phyloP scores from a whole-genome alignment of 768 basidiomycete species.

The Guyanaporus albipodus region DNA sequence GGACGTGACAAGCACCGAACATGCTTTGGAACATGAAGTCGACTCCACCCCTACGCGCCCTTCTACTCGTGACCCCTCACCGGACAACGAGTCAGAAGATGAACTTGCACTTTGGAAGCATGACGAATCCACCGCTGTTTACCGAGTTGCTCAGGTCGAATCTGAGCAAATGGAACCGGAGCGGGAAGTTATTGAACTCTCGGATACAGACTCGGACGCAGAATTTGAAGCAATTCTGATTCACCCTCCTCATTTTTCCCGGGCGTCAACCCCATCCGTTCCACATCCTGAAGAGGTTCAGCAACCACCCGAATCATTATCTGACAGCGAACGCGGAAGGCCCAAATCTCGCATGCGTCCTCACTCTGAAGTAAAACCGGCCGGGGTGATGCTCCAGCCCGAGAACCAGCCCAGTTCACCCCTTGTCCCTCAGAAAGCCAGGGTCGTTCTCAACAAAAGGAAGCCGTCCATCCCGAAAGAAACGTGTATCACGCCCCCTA shows the following conservation, averaged over 20 bases:
- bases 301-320: constrained; percentile 14
- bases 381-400: background rate
- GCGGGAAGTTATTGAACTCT: constrained; percentile 23
- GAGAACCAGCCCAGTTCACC: constrained; percentile 3
- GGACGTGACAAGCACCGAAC: constrained; percentile 4
- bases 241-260: constrained; percentile 18
- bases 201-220: constrained; percentile 27
- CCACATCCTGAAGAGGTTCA: background rate
- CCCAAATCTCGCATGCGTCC: constrained; percentile 9
- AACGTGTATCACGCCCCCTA: background rate
- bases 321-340: constrained; percentile 13
- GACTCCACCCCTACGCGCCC: constrained; percentile 18
- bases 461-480: background rate
- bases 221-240: constrained; percentile 29
- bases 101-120: constrained; percentile 42
- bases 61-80: constrained; percentile 2
- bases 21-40: background rate
- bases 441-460: constrained; percentile 4
- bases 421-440: constrained; percentile 8
- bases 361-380: background rate
- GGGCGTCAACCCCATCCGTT: constrained; percentile 5
- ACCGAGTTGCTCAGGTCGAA: constrained; percentile 22
- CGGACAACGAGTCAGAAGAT: constrained; percentile 43
- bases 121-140: constrained; percentile 41
- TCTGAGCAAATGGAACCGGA: constrained; percentile 17